Conservation (phyloP, 164 flowering plant species). For the Hamamelis virginiana region DNA sequence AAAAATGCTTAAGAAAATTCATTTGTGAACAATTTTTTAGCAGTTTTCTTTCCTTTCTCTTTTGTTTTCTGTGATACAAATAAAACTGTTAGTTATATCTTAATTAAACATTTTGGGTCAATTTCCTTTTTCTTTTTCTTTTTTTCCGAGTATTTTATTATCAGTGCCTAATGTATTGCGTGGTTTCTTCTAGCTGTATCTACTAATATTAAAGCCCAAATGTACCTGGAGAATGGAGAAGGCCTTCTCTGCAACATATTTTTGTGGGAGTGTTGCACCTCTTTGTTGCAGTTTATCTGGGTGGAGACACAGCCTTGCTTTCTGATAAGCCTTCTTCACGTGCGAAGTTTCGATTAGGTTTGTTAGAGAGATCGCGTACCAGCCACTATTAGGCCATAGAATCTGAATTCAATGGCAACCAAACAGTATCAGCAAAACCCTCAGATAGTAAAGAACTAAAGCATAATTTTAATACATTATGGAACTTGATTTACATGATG, state of each 20-base stretch:
- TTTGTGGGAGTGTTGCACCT: slow-evolving; percentile 57
- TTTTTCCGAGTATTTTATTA: no score
- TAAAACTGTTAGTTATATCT: no score
- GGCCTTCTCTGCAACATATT: slow-evolving; percentile 55
- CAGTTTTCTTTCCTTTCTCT: no score
- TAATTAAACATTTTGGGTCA: no score
- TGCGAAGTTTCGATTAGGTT: slow-evolving; percentile 45
- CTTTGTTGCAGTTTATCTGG: slow-evolving; percentile 85
- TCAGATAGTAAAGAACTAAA: not conserved
- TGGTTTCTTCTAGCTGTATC: no score
- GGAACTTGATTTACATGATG: slow-evolving; percentile 48
- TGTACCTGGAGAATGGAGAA: slow-evolving; percentile 75
- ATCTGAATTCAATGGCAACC: slow-evolving; percentile 39
- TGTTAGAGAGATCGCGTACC: slow-evolving; percentile 50
- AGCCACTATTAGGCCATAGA: slow-evolving; percentile 70
- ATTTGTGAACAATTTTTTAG: no score
- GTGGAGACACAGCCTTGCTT: slow-evolving; percentile 68
- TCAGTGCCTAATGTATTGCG: no score
- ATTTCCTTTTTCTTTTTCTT: not conserved
- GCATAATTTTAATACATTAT: not conserved
- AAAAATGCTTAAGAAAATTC: no score
- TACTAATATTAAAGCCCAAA: no score
- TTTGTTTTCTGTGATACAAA: no score
- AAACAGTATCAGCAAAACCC: no score
- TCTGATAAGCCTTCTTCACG: slow-evolving; percentile 80